A percentile compares a stretch with the other conserved stretches of the same genome.
These are phyloP conservation scores for Dalbergia oliveri DNA, from an alignment of 306 rosid species.

Conservation along the genomic window DNA sequence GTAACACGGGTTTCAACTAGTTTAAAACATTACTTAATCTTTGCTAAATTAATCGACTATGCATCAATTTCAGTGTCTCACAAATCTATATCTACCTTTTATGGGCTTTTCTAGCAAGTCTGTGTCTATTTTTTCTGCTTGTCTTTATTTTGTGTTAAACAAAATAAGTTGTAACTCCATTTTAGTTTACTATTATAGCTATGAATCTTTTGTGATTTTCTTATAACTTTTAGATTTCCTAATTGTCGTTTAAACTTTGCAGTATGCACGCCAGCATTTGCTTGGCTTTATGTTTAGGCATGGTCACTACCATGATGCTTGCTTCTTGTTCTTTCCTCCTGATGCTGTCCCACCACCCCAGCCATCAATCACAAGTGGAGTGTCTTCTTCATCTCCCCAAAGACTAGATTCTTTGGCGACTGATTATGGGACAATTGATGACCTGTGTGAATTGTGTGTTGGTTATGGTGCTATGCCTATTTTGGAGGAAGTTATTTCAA, in stretches of 20 bases:
- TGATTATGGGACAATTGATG: slow-evolving; percentile 94
- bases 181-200: not conserved
- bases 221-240: slow-evolving; percentile 39
- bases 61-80: not conserved
- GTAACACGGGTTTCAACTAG: too few species aligned
- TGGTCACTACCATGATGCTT: slow-evolving; percentile 88
- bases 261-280: slow-evolving; percentile 94
- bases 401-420: slow-evolving; percentile 83
- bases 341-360: slow-evolving; percentile 74
- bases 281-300: slow-evolving; percentile 93
- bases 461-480: slow-evolving; percentile 87
- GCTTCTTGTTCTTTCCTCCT: slow-evolving; percentile 85
- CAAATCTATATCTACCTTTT: slow-evolving; percentile 1
- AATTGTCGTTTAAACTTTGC: slow-evolving; percentile 53
- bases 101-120: slow-evolving; percentile 23
- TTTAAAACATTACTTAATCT: slow-evolving; percentile 23
- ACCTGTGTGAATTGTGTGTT: slow-evolving; percentile 83
- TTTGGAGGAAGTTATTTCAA: slow-evolving; percentile 89
- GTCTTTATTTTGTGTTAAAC: not conserved
- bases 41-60: not conserved
- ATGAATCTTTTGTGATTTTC: slow-evolving; percentile 13
- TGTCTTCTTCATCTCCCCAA: slow-evolving; percentile 92
- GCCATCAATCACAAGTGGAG: slow-evolving; percentile 65
- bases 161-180: too few species aligned
- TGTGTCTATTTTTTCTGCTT: not conserved